phyloP scores from a whole-genome alignment of 768 basidiomycete genomes.

The Rhodotorula taiwanensis region DNA sequence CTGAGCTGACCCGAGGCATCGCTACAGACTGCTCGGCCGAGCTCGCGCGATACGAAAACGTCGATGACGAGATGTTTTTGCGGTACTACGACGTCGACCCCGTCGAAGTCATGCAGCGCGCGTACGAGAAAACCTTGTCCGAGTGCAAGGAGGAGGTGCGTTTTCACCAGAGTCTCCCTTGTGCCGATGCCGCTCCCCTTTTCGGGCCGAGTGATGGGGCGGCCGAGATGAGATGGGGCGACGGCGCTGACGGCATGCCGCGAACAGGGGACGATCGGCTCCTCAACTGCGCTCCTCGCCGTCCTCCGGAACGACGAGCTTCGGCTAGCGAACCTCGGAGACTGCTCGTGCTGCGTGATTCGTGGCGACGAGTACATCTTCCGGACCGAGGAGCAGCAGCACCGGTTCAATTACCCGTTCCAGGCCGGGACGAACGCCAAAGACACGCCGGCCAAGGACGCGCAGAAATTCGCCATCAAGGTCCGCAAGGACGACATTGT shows the following conservation, averaged over 20 bases:
- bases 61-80: slow-evolving; percentile 74
- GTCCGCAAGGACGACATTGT: slow-evolving; percentile 51
- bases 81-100: slow-evolving; percentile 43
- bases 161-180: too few relatives aligned
- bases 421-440: slow-evolving; percentile 59
- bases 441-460: slow-evolving; percentile 58
- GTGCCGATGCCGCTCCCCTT: too few relatives aligned
- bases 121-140: slow-evolving; percentile 49
- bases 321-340: slow-evolving; percentile 75
- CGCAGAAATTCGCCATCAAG: slow-evolving; percentile 54
- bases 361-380: slow-evolving; percentile 66
- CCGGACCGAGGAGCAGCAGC: slow-evolving; percentile 91
- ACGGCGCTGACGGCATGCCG: background rate
- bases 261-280: slow-evolving; percentile 50
- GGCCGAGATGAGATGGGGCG: too few relatives aligned
- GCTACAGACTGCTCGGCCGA: slow-evolving; percentile 36
- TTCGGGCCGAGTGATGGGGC: too few relatives aligned
- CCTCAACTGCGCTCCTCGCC: slow-evolving; percentile 49
- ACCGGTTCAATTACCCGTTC: slow-evolving; percentile 63
- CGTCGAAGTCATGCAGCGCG: slow-evolving; percentile 49
- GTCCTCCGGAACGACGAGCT: slow-evolving; percentile 54
- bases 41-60: slow-evolving; percentile 43
- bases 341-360: slow-evolving; percentile 72
- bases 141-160: slow-evolving; percentile 45
- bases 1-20: too few relatives aligned